Percentiles rank a stretch among this genome's conserved stretches.
Conservation (phyloP, 75 land plant species). For the Picea sitchensis region DNA sequence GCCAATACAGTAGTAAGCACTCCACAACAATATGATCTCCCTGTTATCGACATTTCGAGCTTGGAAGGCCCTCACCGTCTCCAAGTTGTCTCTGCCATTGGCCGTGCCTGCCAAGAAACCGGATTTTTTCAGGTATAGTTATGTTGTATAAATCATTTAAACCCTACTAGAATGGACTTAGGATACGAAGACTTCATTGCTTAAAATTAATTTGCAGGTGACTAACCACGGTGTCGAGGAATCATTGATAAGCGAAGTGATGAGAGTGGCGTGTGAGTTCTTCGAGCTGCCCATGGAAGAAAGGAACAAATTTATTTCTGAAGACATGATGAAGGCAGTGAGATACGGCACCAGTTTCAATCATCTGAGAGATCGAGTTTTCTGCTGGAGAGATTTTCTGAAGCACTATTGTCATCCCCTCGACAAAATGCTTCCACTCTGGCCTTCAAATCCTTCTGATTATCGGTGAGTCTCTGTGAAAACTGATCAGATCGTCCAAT, state of each 20-base stretch:
- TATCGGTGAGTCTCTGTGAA: constrained; percentile 27
- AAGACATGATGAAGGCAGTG: constrained; percentile 36
- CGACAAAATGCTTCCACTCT: constrained; percentile 25
- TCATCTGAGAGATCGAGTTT: constrained; percentile 35
- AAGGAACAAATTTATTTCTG: constrained; percentile 35
- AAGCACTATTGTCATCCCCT: constrained; percentile 55
- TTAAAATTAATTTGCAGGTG: constrained; percentile 32
- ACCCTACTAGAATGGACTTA: not conserved
- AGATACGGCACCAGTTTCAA: constrained; percentile 61
- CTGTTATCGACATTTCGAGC: constrained; percentile 21
- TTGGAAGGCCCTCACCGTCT: constrained; percentile 12
- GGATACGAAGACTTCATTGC: not conserved
- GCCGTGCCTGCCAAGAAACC: constrained; percentile 19
- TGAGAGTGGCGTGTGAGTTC: constrained; percentile 32
- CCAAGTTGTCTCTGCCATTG: constrained; percentile 1
- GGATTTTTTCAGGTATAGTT: constrained; percentile 35
- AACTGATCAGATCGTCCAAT: not conserved
- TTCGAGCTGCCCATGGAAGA: constrained; percentile 45
- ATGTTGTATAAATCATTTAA: not conserved
- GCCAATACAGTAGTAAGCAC: not conserved
- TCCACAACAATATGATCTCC: not conserved
- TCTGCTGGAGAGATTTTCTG: constrained; percentile 71
- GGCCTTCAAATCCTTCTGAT: constrained; percentile 58
- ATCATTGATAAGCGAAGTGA: constrained; percentile 23
- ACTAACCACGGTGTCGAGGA: constrained; percentile 56